Percentiles rank a stretch among this genome's conserved stretches.
Conservation (phyloP, 176 grass and related monocot genomes). For the Aegilops bicornis region DNA sequence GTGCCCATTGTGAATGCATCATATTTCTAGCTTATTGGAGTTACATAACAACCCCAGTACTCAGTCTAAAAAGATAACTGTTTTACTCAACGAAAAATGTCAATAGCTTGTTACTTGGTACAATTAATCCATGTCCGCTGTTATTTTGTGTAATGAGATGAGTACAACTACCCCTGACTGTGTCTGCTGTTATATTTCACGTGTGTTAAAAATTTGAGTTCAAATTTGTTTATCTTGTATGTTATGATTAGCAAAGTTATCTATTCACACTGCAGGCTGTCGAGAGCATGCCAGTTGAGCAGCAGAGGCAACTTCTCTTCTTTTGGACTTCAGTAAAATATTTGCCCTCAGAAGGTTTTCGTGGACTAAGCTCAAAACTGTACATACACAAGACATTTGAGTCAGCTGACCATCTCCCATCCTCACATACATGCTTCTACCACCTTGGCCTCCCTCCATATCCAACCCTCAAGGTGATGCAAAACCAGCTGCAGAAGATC, state of each 20-base stretch:
- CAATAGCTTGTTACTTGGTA: neutral
- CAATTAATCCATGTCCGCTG: neutral
- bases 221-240: neutral
- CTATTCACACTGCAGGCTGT: conserved; percentile 55
- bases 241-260: conserved; percentile 4
- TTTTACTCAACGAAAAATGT: neutral
- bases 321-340: conserved; percentile 97
- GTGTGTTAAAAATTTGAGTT: neutral
- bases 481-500: conserved; percentile 63
- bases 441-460: conserved; percentile 86
- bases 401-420: conserved; percentile 68
- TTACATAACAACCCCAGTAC: neutral
- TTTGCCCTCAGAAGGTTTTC: conserved; percentile 80
- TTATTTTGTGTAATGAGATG: conserved; percentile 2
- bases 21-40: neutral
- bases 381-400: conserved; percentile 74
- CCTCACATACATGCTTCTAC: conserved; percentile 96
- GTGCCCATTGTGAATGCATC: neutral
- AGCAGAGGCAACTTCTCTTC: conserved; percentile 76
- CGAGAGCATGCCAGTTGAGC: conserved; percentile 71
- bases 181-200: neutral
- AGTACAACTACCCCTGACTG: neutral
- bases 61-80: no score
- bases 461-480: conserved; percentile 45
- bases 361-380: conserved; percentile 77